A percentile compares a stretch with the other conserved stretches of the same genome.
These are phyloP conservation scores for Stromatinia cepivora DNA, from an alignment of 2,329 filamentous ascomycete species.

Conservation along the genomic window DNA sequence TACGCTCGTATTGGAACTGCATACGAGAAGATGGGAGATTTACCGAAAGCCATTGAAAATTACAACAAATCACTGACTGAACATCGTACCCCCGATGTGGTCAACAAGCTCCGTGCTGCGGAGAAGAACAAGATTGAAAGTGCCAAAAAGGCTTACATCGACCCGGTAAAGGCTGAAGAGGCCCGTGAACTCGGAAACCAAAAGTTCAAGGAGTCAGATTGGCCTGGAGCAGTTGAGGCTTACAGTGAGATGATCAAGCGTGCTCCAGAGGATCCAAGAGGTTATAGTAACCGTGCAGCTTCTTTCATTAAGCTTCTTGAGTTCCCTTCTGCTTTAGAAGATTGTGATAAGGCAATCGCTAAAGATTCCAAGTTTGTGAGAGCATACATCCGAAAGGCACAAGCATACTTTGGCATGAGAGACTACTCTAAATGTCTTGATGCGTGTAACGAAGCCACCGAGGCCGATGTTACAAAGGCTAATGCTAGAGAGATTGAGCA, in stretches of 20 bases:
- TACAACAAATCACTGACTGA: conserved; percentile 95
- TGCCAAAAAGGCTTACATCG: conserved; percentile 78
- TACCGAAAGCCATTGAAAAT: conserved; percentile 77
- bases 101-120: conserved; percentile 85
- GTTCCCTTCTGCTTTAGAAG: conserved; percentile 88
- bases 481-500: conserved; percentile 90
- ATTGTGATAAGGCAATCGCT: conserved; percentile 90
- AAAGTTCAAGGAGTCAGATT: conserved; percentile 96
- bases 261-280: conserved; percentile 85
- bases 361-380: conserved; percentile 90
- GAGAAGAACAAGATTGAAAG: conserved; percentile 82
- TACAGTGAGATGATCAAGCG: conserved; percentile 98
- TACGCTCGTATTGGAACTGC: conserved; percentile 92
- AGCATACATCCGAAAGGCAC: conserved; percentile 94
- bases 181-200: conserved; percentile 91
- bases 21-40: conserved; percentile 85
- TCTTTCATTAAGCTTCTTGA: conserved; percentile 96
- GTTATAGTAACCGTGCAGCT: conserved; percentile 95
- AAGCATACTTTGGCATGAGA: conserved; percentile 95
- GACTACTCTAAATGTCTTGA: conserved; percentile 96
- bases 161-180: conserved; percentile 90
- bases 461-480: conserved; percentile 73
- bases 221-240: conserved; percentile 89
- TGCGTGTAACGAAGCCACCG: conserved; percentile 76
- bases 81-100: conserved; percentile 91